Conservation (phyloP, 306 rosid genomes). For the Dalbergia cultrata region DNA sequence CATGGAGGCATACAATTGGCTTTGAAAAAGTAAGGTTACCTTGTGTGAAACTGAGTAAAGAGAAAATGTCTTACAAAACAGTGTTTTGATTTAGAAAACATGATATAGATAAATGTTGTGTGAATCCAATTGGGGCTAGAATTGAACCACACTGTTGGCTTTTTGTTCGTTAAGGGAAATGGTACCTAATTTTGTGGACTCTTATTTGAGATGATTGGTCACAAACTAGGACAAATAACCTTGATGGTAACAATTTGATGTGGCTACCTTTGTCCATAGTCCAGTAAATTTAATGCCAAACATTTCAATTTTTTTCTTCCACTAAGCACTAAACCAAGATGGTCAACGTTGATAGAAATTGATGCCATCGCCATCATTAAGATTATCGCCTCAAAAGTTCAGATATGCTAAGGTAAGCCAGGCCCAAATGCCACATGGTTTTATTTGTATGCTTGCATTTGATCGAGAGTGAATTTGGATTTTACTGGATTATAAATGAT, state of each 20-base stretch:
- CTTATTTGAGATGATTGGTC: background rate
- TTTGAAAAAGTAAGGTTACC: background rate
- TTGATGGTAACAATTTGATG: conserved; percentile 7
- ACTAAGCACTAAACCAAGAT: background rate
- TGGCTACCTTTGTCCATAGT: background rate
- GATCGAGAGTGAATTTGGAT: background rate
- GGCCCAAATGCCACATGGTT: background rate
- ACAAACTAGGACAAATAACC: background rate
- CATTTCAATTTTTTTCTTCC: conserved; percentile 4
- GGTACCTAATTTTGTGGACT: background rate
- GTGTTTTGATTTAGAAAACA: background rate
- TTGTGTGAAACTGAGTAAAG: background rate
- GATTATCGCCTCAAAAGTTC: conserved; percentile 11
- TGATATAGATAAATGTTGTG: background rate
- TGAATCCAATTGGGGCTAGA: background rate
- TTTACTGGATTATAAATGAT: background rate
- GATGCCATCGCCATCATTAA: conserved; percentile 16
- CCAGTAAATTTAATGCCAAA: conserved; percentile 12
- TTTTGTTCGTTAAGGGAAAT: background rate
- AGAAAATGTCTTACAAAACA: background rate
- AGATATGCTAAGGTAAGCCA: conserved; percentile 21
- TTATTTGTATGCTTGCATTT: conserved; percentile 10
- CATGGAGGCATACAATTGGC: background rate
- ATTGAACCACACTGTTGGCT: background rate
- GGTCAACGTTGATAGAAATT: background rate